Evolutionary conservation across 2,329 filamentous ascomycete genomes (phyloP).

Genomic region (Neonectria hederae): DNA sequence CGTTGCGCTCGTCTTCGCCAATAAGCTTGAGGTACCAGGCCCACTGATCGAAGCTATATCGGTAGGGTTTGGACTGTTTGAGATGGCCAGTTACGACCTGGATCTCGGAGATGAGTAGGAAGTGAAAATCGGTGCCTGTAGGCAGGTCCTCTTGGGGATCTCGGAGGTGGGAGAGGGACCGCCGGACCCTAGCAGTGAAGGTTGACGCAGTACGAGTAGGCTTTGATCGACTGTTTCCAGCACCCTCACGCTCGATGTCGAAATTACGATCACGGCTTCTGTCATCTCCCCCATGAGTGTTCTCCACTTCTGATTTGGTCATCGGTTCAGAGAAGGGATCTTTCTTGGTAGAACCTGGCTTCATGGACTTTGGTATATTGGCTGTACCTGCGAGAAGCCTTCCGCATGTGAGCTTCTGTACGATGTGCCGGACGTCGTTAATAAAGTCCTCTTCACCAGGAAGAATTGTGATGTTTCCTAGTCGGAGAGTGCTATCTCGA

Average conservation of each 20-base stretch:
- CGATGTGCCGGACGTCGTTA: slow-evolving; percentile 55
- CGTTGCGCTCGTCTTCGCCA: slow-evolving; percentile 67
- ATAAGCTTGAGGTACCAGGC: slow-evolving; percentile 84
- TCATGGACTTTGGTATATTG: slow-evolving; percentile 10
- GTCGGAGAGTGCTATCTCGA: slow-evolving; percentile 62
- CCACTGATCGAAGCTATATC: slow-evolving; percentile 87
- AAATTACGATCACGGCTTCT: slow-evolving; percentile 22
- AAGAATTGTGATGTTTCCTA: slow-evolving; percentile 69
- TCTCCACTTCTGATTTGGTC: slow-evolving; percentile 24
- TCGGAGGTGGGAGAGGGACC: slow-evolving; percentile 48
- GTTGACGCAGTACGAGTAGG: slow-evolving; percentile 28
- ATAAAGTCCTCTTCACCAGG: slow-evolving; percentile 63
- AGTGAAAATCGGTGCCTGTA: slow-evolving; percentile 61
- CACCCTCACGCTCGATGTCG: slow-evolving; percentile 1
- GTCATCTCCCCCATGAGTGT: background rate
- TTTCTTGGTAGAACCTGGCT: background rate
- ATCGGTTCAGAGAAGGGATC: slow-evolving; percentile 6
- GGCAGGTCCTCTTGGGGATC: slow-evolving; percentile 52
- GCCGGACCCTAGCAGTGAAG: slow-evolving; percentile 48
- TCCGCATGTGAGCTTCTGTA: slow-evolving; percentile 56
- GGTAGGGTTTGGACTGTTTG: slow-evolving; percentile 65
- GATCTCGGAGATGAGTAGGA: slow-evolving; percentile 79
- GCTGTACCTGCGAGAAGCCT: slow-evolving; percentile 47
- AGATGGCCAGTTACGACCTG: slow-evolving; percentile 69
- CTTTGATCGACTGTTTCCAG: slow-evolving; percentile 32